Percentiles rank a stretch among this genome's conserved stretches.
Evolutionary conservation across 2,329 filamentous ascomycete genomes (phyloP).

Genomic region (Catunica adiposa): DNA sequence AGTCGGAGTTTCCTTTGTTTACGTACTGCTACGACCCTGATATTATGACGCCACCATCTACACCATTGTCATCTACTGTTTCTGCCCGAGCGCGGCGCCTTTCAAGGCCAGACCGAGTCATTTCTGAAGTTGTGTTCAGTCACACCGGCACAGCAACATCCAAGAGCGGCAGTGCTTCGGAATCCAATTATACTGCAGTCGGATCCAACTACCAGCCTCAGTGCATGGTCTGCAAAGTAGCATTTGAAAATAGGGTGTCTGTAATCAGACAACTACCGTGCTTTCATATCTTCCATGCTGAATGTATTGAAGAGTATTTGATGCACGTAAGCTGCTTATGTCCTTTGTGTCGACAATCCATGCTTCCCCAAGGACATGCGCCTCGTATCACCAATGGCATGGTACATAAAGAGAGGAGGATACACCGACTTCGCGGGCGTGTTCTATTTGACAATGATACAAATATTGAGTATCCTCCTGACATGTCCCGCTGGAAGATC

Average conservation of each 20-base stretch:
- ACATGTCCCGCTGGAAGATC: no score
- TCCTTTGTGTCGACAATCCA: slow-evolving; percentile 74
- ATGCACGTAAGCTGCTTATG: slow-evolving; percentile 68
- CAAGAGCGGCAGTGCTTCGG: slow-evolving; percentile 2
- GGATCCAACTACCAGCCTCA: slow-evolving; percentile 55
- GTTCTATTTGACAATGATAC: slow-evolving; percentile 27
- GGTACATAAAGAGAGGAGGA: slow-evolving; percentile 62
- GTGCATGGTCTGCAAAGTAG: slow-evolving; percentile 80
- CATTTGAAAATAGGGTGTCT: slow-evolving; percentile 52
- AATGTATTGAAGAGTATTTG: slow-evolving; percentile 79
- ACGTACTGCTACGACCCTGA: slow-evolving; percentile 49
- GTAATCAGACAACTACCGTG: slow-evolving; percentile 76
- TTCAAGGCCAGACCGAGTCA: background rate
- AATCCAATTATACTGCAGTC: slow-evolving; percentile 15
- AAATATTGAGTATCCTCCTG: background rate
- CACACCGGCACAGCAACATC: slow-evolving; percentile 17
- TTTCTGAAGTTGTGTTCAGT: slow-evolving; percentile 3
- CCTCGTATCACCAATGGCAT: slow-evolving; percentile 67
- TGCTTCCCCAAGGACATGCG: slow-evolving; percentile 52
- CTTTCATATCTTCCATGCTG: slow-evolving; percentile 81
- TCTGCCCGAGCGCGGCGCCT: slow-evolving; percentile 2
- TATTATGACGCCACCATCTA: slow-evolving; percentile 21
- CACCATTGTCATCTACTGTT: slow-evolving; percentile 20
- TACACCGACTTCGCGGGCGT: slow-evolving; percentile 43
- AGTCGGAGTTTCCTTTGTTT: slow-evolving; percentile 55